phyloP scores from a whole-genome alignment of 2,329 filamentous ascomycete species.

The Aureobasidium sp. region DNA sequence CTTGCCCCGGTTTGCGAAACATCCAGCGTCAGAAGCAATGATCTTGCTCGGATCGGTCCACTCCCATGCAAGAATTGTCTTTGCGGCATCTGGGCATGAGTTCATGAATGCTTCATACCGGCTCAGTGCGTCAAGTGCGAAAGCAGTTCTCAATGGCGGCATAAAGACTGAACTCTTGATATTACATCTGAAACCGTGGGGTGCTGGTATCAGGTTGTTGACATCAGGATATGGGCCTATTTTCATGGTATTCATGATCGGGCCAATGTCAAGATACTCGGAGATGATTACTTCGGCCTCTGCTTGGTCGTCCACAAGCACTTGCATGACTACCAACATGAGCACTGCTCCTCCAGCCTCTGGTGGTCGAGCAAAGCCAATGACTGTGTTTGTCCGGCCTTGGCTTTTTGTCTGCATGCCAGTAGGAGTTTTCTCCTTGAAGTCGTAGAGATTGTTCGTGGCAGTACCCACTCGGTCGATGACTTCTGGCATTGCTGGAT shows the following conservation, averaged over 20 bases:
- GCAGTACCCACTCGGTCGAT: too few species aligned
- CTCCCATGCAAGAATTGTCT: slow-evolving; percentile 23
- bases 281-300: slow-evolving; percentile 20
- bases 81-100: slow-evolving; percentile 21
- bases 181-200: too few species aligned
- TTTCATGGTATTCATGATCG: too few species aligned
- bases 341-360: slow-evolving; percentile 22
- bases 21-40: slow-evolving; percentile 19
- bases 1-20: slow-evolving; percentile 25
- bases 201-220: too few species aligned
- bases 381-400: slow-evolving; percentile 19
- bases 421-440: neutral
- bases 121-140: too few species aligned
- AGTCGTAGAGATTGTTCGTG: too few species aligned
- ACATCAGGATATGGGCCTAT: too few species aligned
- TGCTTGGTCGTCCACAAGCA: slow-evolving; percentile 25
- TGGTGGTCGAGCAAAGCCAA: slow-evolving; percentile 21
- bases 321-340: slow-evolving; percentile 20
- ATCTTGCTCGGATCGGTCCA: slow-evolving; percentile 23
- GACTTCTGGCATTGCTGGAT: too few species aligned
- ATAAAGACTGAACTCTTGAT: too few species aligned
- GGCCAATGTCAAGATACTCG: neutral
- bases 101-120: slow-evolving; percentile 20
- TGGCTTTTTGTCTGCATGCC: slow-evolving; percentile 10
- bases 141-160: too few species aligned